phyloP scores from a whole-genome alignment of 371 early-diverging fungal genomes.

The Parasitella parasitica region DNA sequence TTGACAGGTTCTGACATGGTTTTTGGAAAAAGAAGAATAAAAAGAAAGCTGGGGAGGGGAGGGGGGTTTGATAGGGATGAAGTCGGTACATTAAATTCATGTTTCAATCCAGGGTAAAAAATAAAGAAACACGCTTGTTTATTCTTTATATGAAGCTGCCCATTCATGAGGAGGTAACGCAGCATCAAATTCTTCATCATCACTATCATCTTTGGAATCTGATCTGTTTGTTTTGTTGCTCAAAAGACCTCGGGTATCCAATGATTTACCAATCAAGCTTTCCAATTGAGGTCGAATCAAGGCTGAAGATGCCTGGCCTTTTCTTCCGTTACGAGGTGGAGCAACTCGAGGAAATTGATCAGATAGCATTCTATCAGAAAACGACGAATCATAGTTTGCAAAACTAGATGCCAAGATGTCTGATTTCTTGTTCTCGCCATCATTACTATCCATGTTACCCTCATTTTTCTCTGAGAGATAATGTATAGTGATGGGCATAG shows the following conservation, averaged over 20 bases:
- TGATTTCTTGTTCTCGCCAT: conserved; percentile 4
- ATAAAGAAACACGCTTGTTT: not conserved
- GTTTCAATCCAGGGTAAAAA: not conserved
- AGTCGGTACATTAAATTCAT: not conserved
- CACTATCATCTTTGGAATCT: conserved; percentile 3
- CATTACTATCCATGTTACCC: not conserved
- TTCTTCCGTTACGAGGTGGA: conserved; percentile 11
- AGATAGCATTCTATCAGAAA: conserved; percentile 22
- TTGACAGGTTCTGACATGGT: not conserved
- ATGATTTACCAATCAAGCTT: conserved; percentile 22
- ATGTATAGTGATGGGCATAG: conserved; percentile 26
- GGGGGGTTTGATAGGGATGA: not conserved
- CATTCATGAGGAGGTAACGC: conserved; percentile 19
- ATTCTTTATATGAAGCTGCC: conserved; percentile 7
- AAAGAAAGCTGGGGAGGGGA: not conserved
- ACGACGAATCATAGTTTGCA: conserved; percentile 27
- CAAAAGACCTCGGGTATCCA: conserved; percentile 23
- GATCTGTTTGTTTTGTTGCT: conserved; percentile 12
- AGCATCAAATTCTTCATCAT: conserved; percentile 19
- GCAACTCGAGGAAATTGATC: conserved; percentile 27
- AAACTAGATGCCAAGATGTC: conserved; percentile 23
- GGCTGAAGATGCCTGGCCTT: conserved; percentile 7
- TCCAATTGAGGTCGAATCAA: conserved; percentile 20
- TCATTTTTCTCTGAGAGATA: conserved; percentile 6
- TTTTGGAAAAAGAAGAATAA: not conserved